These are phyloP conservation scores for Xylaria bambusicola DNA, from an alignment of 495 filamentous ascomycete species.

Conservation along the genomic window DNA sequence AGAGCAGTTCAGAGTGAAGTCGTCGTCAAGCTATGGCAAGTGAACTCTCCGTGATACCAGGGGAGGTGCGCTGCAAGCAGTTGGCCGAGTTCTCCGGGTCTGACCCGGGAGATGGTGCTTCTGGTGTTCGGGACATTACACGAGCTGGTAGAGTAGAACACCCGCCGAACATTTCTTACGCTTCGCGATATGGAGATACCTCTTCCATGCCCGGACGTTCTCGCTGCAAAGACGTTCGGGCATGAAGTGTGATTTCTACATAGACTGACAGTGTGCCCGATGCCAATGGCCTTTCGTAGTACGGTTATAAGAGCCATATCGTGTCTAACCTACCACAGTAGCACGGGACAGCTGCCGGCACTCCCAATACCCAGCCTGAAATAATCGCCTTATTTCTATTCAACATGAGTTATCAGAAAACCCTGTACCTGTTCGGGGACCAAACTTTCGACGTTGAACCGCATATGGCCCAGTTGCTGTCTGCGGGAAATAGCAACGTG, in stretches of 20 bases:
- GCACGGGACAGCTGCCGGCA: constrained; percentile 1
- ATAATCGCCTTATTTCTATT: not conserved
- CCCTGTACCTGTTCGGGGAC: constrained; percentile 4
- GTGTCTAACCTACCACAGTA: not conserved
- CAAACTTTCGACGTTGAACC: constrained; percentile 1
- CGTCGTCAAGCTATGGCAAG: not conserved
- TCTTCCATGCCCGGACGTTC: not conserved
- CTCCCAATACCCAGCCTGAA: not conserved
- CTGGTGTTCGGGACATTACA: too few relatives aligned
- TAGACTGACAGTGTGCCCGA: not conserved
- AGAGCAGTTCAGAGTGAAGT: not conserved
- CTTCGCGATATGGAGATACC: not conserved
- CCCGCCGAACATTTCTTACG: not conserved
- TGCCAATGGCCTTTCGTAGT: not conserved
- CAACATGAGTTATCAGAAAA: not conserved
- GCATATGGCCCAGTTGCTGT: not conserved
- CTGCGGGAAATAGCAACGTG: not conserved
- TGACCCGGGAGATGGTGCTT: not conserved
- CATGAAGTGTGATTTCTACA: not conserved
- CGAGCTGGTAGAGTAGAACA: not conserved
- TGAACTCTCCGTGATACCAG: not conserved
- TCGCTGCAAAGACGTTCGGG: not conserved
- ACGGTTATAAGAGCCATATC: constrained; percentile 3
- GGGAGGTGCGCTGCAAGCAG: not conserved
- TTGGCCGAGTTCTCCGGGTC: not conserved